Percentiles rank a stretch among this genome's conserved stretches.
Conservation (phyloP, 1,139 yeast species). For the Diutina rugosa region DNA sequence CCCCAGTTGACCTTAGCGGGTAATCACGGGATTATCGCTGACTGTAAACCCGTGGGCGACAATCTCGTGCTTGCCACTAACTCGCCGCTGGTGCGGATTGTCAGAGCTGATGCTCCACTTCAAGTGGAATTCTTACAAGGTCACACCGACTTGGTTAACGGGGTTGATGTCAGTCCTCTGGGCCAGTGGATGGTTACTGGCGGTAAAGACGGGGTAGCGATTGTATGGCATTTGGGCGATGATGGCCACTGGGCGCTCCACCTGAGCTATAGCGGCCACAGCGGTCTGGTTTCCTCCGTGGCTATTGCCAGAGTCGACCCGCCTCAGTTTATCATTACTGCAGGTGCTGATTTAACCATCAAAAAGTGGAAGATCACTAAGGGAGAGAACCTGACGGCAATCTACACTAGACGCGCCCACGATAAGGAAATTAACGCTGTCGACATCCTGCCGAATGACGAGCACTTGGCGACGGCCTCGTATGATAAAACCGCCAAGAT, state of each 20-base stretch:
- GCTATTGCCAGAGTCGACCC: constrained; percentile 13
- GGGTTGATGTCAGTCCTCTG: constrained; percentile 63
- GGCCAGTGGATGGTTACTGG: constrained; percentile 89
- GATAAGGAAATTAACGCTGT: constrained; percentile 89
- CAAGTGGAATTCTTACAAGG: constrained; percentile 62
- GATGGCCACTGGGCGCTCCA: constrained; percentile 33
- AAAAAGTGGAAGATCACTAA: constrained; percentile 78
- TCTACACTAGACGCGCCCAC: constrained; percentile 89
- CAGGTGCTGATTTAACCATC: constrained; percentile 79
- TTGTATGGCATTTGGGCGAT: constrained; percentile 59
- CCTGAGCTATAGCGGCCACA: constrained; percentile 72
- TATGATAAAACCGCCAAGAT: constrained; percentile 85
- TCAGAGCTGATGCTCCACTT: constrained; percentile 43
- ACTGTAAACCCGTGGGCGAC: constrained; percentile 61
- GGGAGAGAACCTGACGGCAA: constrained; percentile 37
- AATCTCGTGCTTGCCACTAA: constrained; percentile 80
- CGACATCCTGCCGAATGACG: constrained; percentile 83
- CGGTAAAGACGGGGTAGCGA: constrained; percentile 80
- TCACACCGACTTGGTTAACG: constrained; percentile 75
- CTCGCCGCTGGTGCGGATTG: constrained; percentile 77
- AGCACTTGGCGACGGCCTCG: constrained; percentile 85
- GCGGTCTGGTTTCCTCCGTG: constrained; percentile 76
- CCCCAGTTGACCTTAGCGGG: constrained; percentile 59
- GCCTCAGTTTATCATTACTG: constrained; percentile 51
- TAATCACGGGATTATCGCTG: constrained; percentile 93